These are phyloP conservation scores for Chrysopogon serrulatus DNA, from an alignment of 176 grass and related monocot genomes.

Conservation along the genomic window DNA sequence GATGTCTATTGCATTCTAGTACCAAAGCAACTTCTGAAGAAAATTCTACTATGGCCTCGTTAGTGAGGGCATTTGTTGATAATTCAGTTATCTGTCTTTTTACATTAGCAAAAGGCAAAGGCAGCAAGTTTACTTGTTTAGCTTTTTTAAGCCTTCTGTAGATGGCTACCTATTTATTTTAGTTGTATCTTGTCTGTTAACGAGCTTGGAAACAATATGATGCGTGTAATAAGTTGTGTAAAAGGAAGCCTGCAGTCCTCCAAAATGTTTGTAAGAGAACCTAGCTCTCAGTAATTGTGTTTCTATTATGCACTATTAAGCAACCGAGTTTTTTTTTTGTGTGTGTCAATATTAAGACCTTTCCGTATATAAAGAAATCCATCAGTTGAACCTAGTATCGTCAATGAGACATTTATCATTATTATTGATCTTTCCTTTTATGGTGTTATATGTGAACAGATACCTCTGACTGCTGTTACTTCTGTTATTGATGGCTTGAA, in stretches of 20 bases:
- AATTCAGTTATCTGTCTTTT: background rate
- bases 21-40: background rate
- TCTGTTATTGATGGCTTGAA: conserved; percentile 96
- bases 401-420: background rate
- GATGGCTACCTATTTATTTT: background rate
- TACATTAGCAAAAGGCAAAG: background rate
- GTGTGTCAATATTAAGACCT: background rate
- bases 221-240: background rate
- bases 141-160: background rate
- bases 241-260: background rate
- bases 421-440: conserved; percentile 24
- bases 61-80: background rate
- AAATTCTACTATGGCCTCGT: background rate
- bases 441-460: conserved; percentile 43
- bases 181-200: background rate
- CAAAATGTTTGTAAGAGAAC: background rate
- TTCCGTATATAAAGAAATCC: background rate
- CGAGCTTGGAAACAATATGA: background rate
- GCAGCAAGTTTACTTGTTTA: background rate
- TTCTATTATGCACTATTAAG: background rate
- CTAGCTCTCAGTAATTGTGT: background rate
- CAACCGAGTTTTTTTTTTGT: background rate
- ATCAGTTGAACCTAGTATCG: background rate
- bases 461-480: conserved; percentile 88
- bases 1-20: background rate